Evolutionary conservation across 495 filamentous ascomycete genomes (phyloP), one percentile per base, ranked within the genome.

Genomic region (Penicillium canariense): DNA sequence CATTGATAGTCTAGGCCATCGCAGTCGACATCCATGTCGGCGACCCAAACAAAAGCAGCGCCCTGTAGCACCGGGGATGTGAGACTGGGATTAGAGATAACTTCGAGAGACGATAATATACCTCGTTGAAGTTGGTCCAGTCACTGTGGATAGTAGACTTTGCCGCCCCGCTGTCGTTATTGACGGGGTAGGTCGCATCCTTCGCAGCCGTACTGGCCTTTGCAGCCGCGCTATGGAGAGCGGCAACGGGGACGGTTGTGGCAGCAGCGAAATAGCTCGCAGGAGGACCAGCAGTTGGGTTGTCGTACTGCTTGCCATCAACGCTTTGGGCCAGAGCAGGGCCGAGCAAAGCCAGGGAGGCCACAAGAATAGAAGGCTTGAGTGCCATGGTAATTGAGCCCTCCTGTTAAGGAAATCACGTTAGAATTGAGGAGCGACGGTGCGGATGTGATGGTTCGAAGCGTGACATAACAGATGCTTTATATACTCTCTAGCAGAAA

Each of bases 11-110:
- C 62, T 4, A 71, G 52, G 3, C 71, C 71, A 47, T 74, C 71
- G 27, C 71, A 74, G 51, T 74, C 71, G 0, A 72, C 68, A 50
- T 74, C 69, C 71, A 74, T 74, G 35, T 74, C 69, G 0, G 71
- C 69, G 0, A 69, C 46, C 60, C 60, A 74, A 28, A 67, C 63
- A 40, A 67, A 63, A 9, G 71, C 69, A 3, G 71, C 63, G 6
- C 68, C 71, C 71, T 74, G 31, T 20, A 8, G 3, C n/a, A 9
- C 17, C 8, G 27, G 11, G 9, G 1, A 14, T 2, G n/a, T 48
- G 17, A 48, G 18, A n/a, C 25, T 10, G 1, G 1, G 1, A 5
- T 4, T 32, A 22, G 9, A 48, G 9, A 22, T 12, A 22, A n/a
- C n/a, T 39, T 7, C 7, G 11, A 4, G 7, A 28, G 27, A 35